Evolutionary conservation across 2,329 filamentous ascomycete species (phyloP).

Genomic region (Graphilbum sp.): DNA sequence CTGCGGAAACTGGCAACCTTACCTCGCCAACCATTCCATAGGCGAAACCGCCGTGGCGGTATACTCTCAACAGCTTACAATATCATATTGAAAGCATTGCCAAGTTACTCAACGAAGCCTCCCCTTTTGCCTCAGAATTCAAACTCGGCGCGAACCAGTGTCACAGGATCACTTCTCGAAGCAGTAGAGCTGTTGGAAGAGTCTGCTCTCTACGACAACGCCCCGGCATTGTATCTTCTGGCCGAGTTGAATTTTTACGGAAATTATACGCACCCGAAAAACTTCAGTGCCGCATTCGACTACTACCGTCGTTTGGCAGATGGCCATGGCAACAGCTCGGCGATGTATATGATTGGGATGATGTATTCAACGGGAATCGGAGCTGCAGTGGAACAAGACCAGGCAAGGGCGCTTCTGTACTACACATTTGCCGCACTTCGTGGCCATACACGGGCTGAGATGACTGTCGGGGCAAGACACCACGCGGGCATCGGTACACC

Average conservation of each 20-base stretch:
- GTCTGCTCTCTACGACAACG: conserved; percentile 39
- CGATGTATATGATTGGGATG: conserved; percentile 88
- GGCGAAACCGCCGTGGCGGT: conserved; percentile 25
- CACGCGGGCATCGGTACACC: conserved; percentile 72
- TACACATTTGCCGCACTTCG: conserved; percentile 83
- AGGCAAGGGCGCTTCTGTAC: conserved; percentile 82
- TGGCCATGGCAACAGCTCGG: conserved; percentile 71
- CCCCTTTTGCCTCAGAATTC: conserved; percentile 18
- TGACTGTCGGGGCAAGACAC: conserved; percentile 82
- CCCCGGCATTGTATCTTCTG: conserved; percentile 76
- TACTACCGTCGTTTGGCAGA: conserved; percentile 67
- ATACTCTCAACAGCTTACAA: conserved; percentile 26
- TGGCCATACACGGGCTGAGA: conserved; percentile 73
- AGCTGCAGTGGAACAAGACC: conserved; percentile 63
- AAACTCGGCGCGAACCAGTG: conserved; percentile 16
- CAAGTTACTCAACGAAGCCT: conserved; percentile 30
- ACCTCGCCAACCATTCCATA: conserved; percentile 26
- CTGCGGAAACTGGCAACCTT: conserved; percentile 32
- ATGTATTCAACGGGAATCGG: conserved; percentile 92
- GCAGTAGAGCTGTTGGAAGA: conserved; percentile 36
- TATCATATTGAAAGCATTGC: conserved; percentile 30
- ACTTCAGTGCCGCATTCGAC: conserved; percentile 64
- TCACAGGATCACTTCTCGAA: conserved; percentile 28
- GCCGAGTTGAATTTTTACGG: conserved; percentile 96
- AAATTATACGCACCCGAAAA: conserved; percentile 73